Conservation (phyloP, 1,284 basidiomycete genomes). For the Termitomyces sp. region DNA sequence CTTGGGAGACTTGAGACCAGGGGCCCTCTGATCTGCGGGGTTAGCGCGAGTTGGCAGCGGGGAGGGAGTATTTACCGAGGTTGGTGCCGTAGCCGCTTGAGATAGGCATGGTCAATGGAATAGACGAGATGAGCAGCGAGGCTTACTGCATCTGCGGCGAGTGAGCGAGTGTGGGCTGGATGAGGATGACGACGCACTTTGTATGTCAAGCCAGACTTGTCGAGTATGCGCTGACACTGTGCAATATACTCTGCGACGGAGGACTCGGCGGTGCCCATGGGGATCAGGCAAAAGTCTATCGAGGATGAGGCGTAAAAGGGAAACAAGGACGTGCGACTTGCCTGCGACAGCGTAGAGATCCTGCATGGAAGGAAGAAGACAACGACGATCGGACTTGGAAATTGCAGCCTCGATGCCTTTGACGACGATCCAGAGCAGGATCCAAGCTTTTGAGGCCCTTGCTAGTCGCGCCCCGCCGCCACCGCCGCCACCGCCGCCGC, state of each 20-base stretch:
- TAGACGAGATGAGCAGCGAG: not conserved
- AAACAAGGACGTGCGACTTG: slow-evolving; percentile 16
- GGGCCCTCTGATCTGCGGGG: slow-evolving; percentile 64
- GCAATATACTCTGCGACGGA: slow-evolving; percentile 76
- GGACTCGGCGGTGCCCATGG: slow-evolving; percentile 67
- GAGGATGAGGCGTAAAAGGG: slow-evolving; percentile 2
- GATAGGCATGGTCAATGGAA: slow-evolving; percentile 6
- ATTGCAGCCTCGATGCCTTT: slow-evolving; percentile 37
- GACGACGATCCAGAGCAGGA: slow-evolving; percentile 50
- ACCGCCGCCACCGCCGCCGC: slow-evolving; percentile 4
- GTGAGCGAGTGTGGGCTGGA: slow-evolving; percentile 1
- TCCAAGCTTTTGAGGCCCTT: slow-evolving; percentile 50
- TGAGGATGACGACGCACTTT: slow-evolving; percentile 43
- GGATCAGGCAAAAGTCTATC: slow-evolving; percentile 81
- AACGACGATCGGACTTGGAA: slow-evolving; percentile 13
- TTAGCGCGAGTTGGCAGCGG: not conserved
- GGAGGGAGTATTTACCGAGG: slow-evolving; percentile 46
- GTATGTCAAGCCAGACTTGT: slow-evolving; percentile 76
- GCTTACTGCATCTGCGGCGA: slow-evolving; percentile 66
- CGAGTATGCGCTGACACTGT: slow-evolving; percentile 76
- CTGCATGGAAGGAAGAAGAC: slow-evolving; percentile 22
- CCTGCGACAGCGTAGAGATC: slow-evolving; percentile 67
- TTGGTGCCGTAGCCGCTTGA: slow-evolving; percentile 87
- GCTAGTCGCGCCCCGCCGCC: slow-evolving; percentile 12
- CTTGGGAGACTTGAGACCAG: slow-evolving; percentile 75